Base-by-base conservation (phyloP, 768 basidiomycete species). In the Podaxis carcinomalis region DNA sequence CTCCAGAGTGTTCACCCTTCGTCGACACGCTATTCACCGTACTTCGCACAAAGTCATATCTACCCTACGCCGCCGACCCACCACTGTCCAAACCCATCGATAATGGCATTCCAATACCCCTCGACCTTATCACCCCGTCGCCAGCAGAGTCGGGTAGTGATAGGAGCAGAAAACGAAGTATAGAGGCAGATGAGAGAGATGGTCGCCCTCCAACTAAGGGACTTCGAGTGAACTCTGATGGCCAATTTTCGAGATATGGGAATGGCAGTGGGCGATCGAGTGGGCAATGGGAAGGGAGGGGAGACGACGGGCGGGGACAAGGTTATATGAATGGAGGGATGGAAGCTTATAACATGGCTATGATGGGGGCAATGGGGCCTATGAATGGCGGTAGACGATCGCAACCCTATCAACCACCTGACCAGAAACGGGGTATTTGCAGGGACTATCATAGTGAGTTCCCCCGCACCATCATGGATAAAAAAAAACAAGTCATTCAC, bases 391-490 rank as follows among this genome's bases (percentile, higher is more conserved):
- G 75, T 21, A 71, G 86, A 63, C 80, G 78, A 28, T 77, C 80
- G 36, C 84, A 83, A 65, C 77, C 78, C 5, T 91, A 92, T 68
- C 83, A 83, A 57, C 88, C 87, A 32, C 88, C 85, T 67, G 89
- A 88, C 64, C 87, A 86, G 69, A 84, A 83, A 63, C 82, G 86
- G 65, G 90, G 90, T 11, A 83, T 89, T 63, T 98, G 95, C 76
- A 83, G 90, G 62, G 94, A 98, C 73, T 98, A 96, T 72, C 87
- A 95, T 73, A 92, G 95, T 95, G 69, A 69, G 95, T 82, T 37
- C 52, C 25, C 57, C 21, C 14, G 52, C 50, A 37, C 40, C 27
- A 19, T 57, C 44, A 37, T 35, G 56, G 46, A 64, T 27, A 23
- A 23, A 44, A 44, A 19, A 19, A 32, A 32, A 32, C 2, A 32